Base-by-base conservation (phyloP, 345 rosid species). In the Arabis alpina region DNA sequence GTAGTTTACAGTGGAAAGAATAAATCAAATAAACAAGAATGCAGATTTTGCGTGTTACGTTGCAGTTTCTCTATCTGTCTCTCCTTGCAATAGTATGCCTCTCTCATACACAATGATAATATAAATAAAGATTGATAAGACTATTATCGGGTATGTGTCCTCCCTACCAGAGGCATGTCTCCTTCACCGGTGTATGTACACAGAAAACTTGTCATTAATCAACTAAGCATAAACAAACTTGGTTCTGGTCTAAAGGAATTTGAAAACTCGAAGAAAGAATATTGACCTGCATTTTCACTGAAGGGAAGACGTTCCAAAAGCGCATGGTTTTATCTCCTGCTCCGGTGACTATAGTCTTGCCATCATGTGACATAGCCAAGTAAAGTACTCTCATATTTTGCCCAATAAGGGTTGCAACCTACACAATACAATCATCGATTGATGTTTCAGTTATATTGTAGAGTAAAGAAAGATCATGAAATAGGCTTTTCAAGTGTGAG, bases 321-420 rank as follows among this genome's bases (percentile, higher is more conserved):
- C 99, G 73, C 62, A 94, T 58, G 10, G 97, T 94, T 80, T 94
- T 98, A 52, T 94, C 99, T 52, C 99, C 99, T 45, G 99, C 99
- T 74, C 99, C 98, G 0, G 97, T 94, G 61, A 94, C 98, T 78
- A 91, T 92, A 24, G 99, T 94, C 91, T 91, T 96, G 10, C 99
- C 99, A 73, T 91, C 93, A 1, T 97, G 97, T 13, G 99, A 91
- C 68, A 77, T 87, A 54, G 96, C 96, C 42, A 94, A 92, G 71
- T 91, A 94, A 64, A 94, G 96, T 12, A 94, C 99, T 66, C 99
- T 86, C 76, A 89, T 55, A 75, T 95, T 88, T 75, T 94, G 99
- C 11, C 99, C 99, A 4, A 90, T 87, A 63, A 94, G 86, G 30
- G 92, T 91, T 44, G 95, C 90, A 15, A 93, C 93, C 98, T 87